phyloP scores from a whole-genome alignment of 2,329 filamentous ascomycete genomes.

The Didymella sp. region DNA sequence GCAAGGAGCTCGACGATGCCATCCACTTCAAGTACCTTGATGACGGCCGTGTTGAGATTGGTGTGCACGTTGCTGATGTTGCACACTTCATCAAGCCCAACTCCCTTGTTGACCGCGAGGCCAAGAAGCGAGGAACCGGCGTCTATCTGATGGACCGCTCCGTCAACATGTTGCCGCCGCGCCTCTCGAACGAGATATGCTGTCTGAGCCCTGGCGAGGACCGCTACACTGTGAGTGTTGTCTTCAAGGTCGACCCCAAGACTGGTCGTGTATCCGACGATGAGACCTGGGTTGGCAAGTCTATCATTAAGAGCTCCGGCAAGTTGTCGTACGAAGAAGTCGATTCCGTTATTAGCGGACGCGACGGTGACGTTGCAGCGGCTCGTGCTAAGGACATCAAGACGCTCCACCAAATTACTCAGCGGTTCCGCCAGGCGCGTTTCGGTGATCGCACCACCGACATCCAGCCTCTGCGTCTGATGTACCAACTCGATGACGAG shows the following conservation, averaged over 20 bases:
- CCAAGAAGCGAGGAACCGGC: constrained; percentile 95
- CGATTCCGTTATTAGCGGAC: constrained; percentile 76
- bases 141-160: constrained; percentile 92
- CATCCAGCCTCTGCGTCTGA: constrained; percentile 83
- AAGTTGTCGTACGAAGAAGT: constrained; percentile 87
- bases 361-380: constrained; percentile 69
- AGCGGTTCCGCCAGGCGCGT: constrained; percentile 88
- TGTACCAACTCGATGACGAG: constrained; percentile 96
- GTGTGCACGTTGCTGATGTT: constrained; percentile 93
- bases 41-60: constrained; percentile 90
- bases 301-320: constrained; percentile 88
- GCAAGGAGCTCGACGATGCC: constrained; percentile 87
- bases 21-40: constrained; percentile 85
- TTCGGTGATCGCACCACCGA: constrained; percentile 80
- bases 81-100: constrained; percentile 97
- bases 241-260: constrained; percentile 86
- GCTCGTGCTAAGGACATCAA: constrained; percentile 78
- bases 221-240: constrained; percentile 87
- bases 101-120: constrained; percentile 93
- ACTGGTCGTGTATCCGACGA: constrained; percentile 81
- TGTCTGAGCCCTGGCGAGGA: constrained; percentile 87
- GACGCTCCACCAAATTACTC: constrained; percentile 78
- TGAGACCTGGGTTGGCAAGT: constrained; percentile 92
- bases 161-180: constrained; percentile 85
- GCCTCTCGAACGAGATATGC: constrained; percentile 85